Evolutionary conservation across 768 basidiomycete genomes (phyloP).

Genomic region (Lentinula sp.): DNA sequence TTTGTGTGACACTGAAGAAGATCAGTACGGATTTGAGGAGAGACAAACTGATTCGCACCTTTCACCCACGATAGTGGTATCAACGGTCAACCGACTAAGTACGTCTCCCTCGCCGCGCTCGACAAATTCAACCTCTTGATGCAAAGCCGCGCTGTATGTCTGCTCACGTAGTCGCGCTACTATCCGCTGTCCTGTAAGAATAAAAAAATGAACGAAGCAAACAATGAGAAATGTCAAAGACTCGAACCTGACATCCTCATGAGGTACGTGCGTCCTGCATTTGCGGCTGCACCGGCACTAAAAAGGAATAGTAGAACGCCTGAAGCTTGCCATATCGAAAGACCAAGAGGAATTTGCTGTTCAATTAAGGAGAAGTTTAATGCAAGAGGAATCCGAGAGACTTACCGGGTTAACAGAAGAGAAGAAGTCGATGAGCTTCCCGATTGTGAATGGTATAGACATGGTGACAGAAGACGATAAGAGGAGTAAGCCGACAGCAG

Average conservation of each 20-base stretch:
- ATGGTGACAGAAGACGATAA: slow-evolving; percentile 90
- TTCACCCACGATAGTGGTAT: slow-evolving; percentile 91
- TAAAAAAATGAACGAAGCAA: not conserved
- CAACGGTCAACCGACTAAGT: slow-evolving; percentile 82
- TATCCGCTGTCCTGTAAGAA: slow-evolving; percentile 71
- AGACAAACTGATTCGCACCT: slow-evolving; percentile 40
- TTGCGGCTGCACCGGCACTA: slow-evolving; percentile 82
- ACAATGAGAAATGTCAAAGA: not conserved
- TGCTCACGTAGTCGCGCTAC: slow-evolving; percentile 80
- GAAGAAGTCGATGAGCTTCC: slow-evolving; percentile 93
- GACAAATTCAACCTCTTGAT: slow-evolving; percentile 90
- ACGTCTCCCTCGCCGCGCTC: slow-evolving; percentile 93
- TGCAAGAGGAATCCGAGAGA: slow-evolving; percentile 4
- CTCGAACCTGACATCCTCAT: slow-evolving; percentile 78
- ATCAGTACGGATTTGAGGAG: not conserved
- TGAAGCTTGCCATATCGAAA: slow-evolving; percentile 79
- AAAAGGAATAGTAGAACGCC: slow-evolving; percentile 68
- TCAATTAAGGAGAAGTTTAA: slow-evolving; percentile 1
- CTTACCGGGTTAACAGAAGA: slow-evolving; percentile 64
- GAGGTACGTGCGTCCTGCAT: slow-evolving; percentile 74
- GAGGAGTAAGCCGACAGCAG: slow-evolving; percentile 75
- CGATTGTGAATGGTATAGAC: slow-evolving; percentile 90
- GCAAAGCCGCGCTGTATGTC: slow-evolving; percentile 78
- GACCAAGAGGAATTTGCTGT: slow-evolving; percentile 73
- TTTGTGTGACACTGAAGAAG: slow-evolving; percentile 59